phyloP scores from a whole-genome alignment of 2,329 filamentous ascomycete species.

The Cercospora sp. region DNA sequence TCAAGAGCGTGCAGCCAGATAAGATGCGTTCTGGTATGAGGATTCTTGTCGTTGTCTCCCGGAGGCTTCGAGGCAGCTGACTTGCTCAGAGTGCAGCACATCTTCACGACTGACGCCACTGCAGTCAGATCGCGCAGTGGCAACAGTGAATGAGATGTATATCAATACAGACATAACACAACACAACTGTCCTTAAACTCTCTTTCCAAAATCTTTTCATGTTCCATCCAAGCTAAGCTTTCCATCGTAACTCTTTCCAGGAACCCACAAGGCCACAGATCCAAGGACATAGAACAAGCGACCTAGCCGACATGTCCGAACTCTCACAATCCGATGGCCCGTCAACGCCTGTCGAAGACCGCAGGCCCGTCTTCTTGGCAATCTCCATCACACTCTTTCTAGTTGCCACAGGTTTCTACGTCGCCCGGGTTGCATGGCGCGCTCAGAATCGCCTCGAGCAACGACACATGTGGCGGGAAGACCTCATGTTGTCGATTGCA shows the following conservation, averaged over 20 bases:
- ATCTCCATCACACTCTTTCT: constrained; percentile 28
- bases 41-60: neutral
- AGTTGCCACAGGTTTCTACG: constrained; percentile 27
- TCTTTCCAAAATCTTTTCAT: neutral
- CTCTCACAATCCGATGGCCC: neutral
- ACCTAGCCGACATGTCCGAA: neutral
- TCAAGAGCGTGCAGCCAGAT: neutral
- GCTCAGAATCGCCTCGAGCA: constrained; percentile 19
- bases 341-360: neutral
- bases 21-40: neutral
- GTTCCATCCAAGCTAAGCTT: neutral
- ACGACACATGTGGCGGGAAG: constrained; percentile 25
- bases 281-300: neutral
- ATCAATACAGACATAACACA: neutral
- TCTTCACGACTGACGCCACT: neutral
- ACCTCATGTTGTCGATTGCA: constrained; percentile 28
- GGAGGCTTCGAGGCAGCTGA: neutral
- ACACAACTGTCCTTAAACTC: neutral
- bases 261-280: neutral
- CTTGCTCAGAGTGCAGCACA: neutral
- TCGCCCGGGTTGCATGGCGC: constrained; percentile 26
- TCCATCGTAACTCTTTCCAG: neutral
- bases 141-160: neutral
- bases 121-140: neutral
- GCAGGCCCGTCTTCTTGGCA: constrained; percentile 20